Evolutionary conservation across 2,329 filamentous ascomycete species (phyloP).

Genomic region (Fusarium equiseti): DNA sequence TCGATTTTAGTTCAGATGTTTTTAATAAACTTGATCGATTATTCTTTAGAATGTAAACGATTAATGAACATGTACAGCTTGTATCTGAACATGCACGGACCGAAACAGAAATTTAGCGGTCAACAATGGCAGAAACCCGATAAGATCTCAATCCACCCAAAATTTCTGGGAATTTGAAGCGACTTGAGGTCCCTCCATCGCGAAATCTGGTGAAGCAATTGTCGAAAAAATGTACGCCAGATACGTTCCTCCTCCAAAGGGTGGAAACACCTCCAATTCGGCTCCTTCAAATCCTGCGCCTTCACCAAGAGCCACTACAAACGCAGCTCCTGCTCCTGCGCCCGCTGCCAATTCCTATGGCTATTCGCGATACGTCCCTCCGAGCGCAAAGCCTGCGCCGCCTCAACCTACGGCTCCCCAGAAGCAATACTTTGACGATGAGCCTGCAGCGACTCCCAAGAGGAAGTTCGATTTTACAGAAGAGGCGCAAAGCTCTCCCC

Average conservation of each 20-base stretch:
- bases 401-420: conserved; percentile 15
- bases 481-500: conserved; percentile 45
- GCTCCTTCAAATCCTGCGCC: not conserved
- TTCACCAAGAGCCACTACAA: not conserved
- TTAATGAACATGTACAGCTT: not conserved
- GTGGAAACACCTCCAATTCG: not conserved
- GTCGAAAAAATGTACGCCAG: conserved; percentile 56
- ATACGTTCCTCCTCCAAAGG: conserved; percentile 56
- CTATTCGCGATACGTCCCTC: conserved; percentile 59
- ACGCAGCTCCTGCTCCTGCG: not conserved
- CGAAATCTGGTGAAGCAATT: conserved; percentile 22
- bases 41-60: not conserved
- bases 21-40: not conserved
- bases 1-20: accelerated
- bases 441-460: conserved; percentile 49
- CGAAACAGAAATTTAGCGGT: conserved; percentile 52
- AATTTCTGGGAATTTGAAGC: conserved; percentile 49
- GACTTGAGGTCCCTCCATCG: conserved; percentile 30
- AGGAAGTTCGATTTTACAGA: conserved; percentile 53
- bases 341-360: conserved; percentile 41
- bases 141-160: conserved; percentile 52
- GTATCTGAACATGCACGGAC: not conserved
- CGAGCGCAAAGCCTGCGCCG: conserved; percentile 45
- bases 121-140: conserved; percentile 52
- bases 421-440: conserved; percentile 49